Evolutionary conservation across 495 filamentous ascomycete genomes (phyloP).

Genomic region (Clohesyomyces aquaticus): DNA sequence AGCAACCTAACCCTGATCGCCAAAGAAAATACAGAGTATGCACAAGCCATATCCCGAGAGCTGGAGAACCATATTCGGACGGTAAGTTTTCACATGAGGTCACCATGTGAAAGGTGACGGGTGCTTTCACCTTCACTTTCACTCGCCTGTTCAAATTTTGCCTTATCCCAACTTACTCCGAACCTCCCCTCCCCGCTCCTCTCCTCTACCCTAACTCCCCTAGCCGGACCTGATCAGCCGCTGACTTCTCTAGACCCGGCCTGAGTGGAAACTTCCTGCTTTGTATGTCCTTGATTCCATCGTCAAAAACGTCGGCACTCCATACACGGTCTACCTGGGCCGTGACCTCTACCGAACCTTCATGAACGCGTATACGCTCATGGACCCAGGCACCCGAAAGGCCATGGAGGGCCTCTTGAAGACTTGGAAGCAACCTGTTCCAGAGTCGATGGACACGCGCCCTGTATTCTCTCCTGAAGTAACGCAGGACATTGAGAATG

Average conservation of each 20-base stretch:
- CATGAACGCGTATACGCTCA: constrained; percentile 91
- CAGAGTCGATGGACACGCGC: constrained; percentile 81
- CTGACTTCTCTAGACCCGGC: constrained; percentile 68
- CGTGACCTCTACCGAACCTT: constrained; percentile 90
- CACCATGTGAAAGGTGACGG: background rate
- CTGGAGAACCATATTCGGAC: constrained; percentile 89
- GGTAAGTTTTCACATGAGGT: constrained; percentile 62
- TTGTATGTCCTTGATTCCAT: constrained; percentile 98
- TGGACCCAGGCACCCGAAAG: constrained; percentile 75
- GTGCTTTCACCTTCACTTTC: background rate
- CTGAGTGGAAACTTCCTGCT: constrained; percentile 83
- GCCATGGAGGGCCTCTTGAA: constrained; percentile 97
- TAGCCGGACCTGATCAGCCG: background rate
- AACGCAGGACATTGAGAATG: constrained; percentile 88
- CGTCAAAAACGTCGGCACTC: constrained; percentile 97
- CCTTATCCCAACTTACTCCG: constrained; percentile 11
- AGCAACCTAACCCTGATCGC: constrained; percentile 94
- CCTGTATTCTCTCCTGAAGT: constrained; percentile 87
- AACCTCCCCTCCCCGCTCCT: background rate
- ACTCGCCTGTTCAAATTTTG: background rate
- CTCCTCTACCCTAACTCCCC: background rate
- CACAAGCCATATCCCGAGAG: constrained; percentile 83
- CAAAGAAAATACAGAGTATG: constrained; percentile 93
- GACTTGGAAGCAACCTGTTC: constrained; percentile 97
- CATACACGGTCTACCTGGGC: constrained; percentile 92